Percentiles rank a stretch among this genome's conserved stretches.
phyloP scores from a whole-genome alignment of 1,139 yeast species.

The Petasospora fabianii region DNA sequence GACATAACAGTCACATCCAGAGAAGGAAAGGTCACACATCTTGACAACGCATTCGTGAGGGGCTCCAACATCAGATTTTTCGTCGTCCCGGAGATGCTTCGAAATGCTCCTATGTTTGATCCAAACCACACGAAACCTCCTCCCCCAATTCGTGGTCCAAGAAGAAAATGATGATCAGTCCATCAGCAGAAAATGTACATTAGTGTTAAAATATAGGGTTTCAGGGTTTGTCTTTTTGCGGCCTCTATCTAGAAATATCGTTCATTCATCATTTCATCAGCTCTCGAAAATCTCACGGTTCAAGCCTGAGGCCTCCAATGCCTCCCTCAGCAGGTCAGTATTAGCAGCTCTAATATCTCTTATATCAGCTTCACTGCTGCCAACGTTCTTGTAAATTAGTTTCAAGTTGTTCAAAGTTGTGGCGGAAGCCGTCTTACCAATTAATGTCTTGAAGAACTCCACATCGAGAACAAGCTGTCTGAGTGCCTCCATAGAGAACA shows the following conservation, averaged over 20 bases:
- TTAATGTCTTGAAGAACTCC: conserved; percentile 33
- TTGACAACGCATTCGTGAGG: conserved; percentile 85
- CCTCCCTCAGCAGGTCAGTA: conserved; percentile 15
- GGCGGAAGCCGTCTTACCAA: conserved; percentile 21
- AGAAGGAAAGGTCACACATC: conserved; percentile 71
- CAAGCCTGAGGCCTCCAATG: conserved; percentile 20
- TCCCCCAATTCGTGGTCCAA: conserved; percentile 69
- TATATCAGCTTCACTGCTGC: conserved; percentile 12
- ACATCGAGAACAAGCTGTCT: conserved; percentile 37
- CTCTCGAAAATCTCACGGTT: conserved; percentile 23
- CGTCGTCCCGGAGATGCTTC: conserved; percentile 82
- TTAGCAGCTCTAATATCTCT: conserved; percentile 10
- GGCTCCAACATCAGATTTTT: conserved; percentile 88
- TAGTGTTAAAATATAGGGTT: background rate
- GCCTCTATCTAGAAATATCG: too few relatives aligned
- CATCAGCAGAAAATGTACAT: background rate
- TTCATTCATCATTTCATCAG: background rate
- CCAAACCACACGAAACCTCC: conserved; percentile 63
- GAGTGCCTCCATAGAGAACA: conserved; percentile 32
- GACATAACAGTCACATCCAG: conserved; percentile 79
- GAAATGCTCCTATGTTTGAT: conserved; percentile 84
- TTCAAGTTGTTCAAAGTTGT: conserved; percentile 19
- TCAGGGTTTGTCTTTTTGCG: background rate
- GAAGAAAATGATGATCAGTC: conserved; percentile 30
- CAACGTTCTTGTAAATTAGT: conserved; percentile 20